Percentiles rank a stretch among this genome's conserved stretches.
Evolutionary conservation across 306 rosid species (phyloP).

Genomic region (Prunus davidiana): DNA sequence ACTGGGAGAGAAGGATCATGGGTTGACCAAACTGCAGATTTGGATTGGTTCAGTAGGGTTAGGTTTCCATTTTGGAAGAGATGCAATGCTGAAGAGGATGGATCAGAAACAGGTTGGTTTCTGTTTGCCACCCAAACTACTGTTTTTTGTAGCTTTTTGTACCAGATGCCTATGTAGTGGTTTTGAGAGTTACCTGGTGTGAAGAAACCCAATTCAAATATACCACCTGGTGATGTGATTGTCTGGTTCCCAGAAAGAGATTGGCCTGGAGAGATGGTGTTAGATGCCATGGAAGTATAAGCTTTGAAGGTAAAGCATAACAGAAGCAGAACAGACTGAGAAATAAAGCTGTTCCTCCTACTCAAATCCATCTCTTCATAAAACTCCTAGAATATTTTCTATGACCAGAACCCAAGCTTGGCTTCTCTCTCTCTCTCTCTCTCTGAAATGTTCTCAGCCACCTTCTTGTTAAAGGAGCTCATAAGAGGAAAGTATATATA

Average conservation of each 20-base stretch:
- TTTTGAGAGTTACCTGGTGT: not conserved
- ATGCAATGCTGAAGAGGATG: conserved; percentile 17
- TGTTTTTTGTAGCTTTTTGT: conserved; percentile 6
- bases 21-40: conserved; percentile 28
- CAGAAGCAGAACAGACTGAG: not conserved
- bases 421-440: not conserved
- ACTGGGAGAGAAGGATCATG: not conserved
- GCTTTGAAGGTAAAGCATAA: not conserved
- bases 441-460: no score
- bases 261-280: not conserved
- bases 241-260: not conserved
- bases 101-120: conserved; percentile 32
- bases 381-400: not conserved
- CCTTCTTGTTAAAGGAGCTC: no score
- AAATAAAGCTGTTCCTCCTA: not conserved
- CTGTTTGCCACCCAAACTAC: conserved; percentile 45
- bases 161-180: conserved; percentile 41
- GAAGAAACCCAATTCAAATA: not conserved
- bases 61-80: conserved; percentile 22
- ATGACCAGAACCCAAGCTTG: not conserved
- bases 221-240: not conserved
- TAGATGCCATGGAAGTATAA: not conserved
- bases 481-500: no score
- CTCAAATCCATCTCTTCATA: not conserved
- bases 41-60: not conserved